These are phyloP conservation scores for Ophiostoma ulmi DNA, from an alignment of 2,329 filamentous ascomycete genomes.

Conservation along the genomic window DNA sequence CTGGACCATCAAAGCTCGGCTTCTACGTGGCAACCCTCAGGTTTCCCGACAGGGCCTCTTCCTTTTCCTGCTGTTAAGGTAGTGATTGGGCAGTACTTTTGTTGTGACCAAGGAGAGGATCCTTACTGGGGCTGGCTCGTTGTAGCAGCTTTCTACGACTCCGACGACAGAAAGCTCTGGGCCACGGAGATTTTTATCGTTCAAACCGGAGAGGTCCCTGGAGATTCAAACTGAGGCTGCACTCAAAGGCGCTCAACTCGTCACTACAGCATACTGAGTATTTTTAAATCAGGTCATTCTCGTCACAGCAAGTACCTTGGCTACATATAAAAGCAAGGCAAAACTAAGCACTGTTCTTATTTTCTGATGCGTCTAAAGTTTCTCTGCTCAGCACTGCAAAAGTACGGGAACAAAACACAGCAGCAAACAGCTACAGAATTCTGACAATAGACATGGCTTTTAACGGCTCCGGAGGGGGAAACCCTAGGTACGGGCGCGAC, in stretches of 20 bases:
- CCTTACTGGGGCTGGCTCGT: conserved; percentile 44
- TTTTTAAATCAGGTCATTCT: neutral
- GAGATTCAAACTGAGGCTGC: neutral
- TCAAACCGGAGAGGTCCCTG: neutral
- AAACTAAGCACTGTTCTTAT: neutral
- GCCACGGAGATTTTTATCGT: conserved; percentile 42
- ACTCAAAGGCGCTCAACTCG: neutral
- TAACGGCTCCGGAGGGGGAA: conserved; percentile 24
- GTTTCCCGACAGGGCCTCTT: conserved; percentile 28
- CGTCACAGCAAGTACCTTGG: neutral
- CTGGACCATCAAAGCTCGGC: neutral
- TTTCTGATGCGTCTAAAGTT: neutral
- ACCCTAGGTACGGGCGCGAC: conserved; percentile 29
- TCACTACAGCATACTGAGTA: neutral
- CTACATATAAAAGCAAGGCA: neutral
- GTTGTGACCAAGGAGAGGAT: conserved; percentile 31
- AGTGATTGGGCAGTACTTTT: conserved; percentile 41
- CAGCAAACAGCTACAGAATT: neutral
- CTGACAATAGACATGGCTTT: conserved; percentile 19
- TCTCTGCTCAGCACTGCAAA: neutral
- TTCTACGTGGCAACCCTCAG: neutral
- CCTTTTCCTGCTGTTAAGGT: conserved; percentile 45
- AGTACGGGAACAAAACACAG: neutral
- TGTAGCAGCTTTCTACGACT: conserved; percentile 46
- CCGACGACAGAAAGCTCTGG: conserved; percentile 40